Percentiles rank a stretch among this genome's conserved stretches.
phyloP scores from a whole-genome alignment of 2,329 filamentous ascomycete genomes.

The Colletotrichum shisoi region DNA sequence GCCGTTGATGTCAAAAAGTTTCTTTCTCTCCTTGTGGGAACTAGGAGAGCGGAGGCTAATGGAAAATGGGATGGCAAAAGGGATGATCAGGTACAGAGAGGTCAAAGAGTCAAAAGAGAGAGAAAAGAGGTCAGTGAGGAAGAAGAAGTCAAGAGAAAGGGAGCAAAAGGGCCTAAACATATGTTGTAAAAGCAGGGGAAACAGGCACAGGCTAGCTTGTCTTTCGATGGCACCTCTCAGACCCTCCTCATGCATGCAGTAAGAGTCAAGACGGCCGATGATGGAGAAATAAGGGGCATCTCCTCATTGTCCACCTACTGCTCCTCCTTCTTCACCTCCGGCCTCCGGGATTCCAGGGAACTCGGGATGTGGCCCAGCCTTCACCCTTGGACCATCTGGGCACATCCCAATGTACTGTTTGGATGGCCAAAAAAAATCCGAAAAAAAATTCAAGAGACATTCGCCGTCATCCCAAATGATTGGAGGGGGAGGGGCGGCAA shows the following conservation, averaged over 20 bases:
- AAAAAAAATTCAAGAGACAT: conserved; percentile 7
- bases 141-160: background rate
- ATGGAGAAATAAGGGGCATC: conserved; percentile 1
- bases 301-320: background rate
- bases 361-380: conserved; percentile 30
- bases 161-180: background rate
- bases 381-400: conserved; percentile 13
- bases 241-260: conserved; percentile 23
- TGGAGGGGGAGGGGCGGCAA: conserved; percentile 21
- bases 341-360: conserved; percentile 8
- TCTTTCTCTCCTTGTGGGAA: background rate
- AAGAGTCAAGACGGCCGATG: background rate
- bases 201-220: conserved; percentile 4
- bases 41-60: background rate
- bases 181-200: background rate
- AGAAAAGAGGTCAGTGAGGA: no score
- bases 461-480: conserved; percentile 6
- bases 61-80: background rate
- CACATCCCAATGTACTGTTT: conserved; percentile 5
- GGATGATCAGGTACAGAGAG: conserved; percentile 7
- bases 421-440: background rate
- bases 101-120: background rate
- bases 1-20: conserved; percentile 11
- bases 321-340: no score
- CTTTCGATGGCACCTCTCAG: conserved; percentile 26